Conservation (phyloP, 2,329 filamentous ascomycete species). For the Pseudopyricularia javanii region DNA sequence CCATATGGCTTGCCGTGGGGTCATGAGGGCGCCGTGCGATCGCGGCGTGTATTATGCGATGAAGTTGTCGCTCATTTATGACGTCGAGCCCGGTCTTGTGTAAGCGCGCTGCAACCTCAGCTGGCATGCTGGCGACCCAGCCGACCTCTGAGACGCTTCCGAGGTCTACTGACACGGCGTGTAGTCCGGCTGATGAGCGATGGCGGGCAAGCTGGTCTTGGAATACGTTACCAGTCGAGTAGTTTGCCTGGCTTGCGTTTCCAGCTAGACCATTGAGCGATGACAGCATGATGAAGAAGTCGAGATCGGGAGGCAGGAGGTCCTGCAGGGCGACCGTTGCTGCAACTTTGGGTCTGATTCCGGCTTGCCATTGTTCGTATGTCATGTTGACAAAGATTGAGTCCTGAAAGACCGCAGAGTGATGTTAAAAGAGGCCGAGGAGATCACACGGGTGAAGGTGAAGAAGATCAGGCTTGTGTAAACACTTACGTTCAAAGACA, state of each 20-base stretch:
- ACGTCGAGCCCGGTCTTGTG: background rate
- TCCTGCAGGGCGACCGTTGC: slow-evolving; percentile 18
- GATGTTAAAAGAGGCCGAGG: too few species aligned
- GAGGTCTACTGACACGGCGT: slow-evolving; percentile 10
- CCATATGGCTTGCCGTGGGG: background rate
- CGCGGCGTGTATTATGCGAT: background rate
- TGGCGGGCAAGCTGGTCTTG: slow-evolving; percentile 17
- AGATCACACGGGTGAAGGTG: too few species aligned
- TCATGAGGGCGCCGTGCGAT: background rate
- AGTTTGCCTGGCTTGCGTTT: slow-evolving; percentile 13
- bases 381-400: slow-evolving; percentile 3
- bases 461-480: background rate
- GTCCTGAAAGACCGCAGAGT: slow-evolving; percentile 7
- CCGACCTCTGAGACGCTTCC: slow-evolving; percentile 17
- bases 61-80: background rate
- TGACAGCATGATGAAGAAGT: slow-evolving; percentile 18
- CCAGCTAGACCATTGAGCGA: slow-evolving; percentile 14
- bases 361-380: slow-evolving; percentile 3
- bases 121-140: slow-evolving; percentile 28
- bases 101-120: background rate
- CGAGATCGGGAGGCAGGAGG: slow-evolving; percentile 7
- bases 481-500: background rate
- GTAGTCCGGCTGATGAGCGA: slow-evolving; percentile 6
- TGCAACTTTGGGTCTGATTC: slow-evolving; percentile 16
- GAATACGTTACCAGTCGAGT: slow-evolving; percentile 18